A percentile compares a stretch with the other conserved stretches of the same genome.
Evolutionary conservation across 352 stramenopile species (phyloP).

Genomic region (Blastocystis sp.): DNA sequence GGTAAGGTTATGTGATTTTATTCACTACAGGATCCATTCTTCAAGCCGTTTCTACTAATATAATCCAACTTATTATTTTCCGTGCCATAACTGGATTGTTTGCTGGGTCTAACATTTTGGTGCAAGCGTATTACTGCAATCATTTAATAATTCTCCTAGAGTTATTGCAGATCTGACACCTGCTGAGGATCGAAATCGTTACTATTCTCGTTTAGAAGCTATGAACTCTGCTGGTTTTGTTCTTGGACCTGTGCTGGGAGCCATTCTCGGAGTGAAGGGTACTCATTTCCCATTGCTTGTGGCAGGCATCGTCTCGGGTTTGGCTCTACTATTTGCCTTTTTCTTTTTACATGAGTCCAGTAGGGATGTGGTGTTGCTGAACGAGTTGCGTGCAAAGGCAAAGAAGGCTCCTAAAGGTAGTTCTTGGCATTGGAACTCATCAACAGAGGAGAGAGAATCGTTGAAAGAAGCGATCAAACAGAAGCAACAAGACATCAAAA

Average conservation of each 20-base stretch:
- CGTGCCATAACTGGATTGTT: constrained; percentile 32
- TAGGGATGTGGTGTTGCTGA: background rate
- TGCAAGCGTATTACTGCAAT: background rate
- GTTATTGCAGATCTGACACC: constrained; percentile 47
- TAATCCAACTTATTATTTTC: constrained; percentile 12
- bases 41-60: constrained; percentile 23
- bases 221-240: constrained; percentile 29
- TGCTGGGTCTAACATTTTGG: constrained; percentile 29
- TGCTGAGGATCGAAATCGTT: constrained; percentile 24
- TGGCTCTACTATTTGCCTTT: background rate
- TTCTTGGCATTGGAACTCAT: background rate
- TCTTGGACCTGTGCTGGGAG: constrained; percentile 34
- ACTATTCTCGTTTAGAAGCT: background rate
- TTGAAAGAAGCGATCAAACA: background rate
- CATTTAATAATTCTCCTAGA: background rate
- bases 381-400: background rate
- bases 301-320: background rate
- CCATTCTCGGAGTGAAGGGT: background rate
- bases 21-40: constrained; percentile 33
- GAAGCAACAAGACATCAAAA: background rate
- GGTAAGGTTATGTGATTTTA: background rate
- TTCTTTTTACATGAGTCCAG: constrained; percentile 38
- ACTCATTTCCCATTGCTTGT: background rate
- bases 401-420: background rate
- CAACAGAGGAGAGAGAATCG: background rate